A percentile compares a stretch with the other conserved stretches of the same genome.
Evolutionary conservation across 2,329 filamentous ascomycete genomes (phyloP).

Genomic region (Lecanicillium sp.): DNA sequence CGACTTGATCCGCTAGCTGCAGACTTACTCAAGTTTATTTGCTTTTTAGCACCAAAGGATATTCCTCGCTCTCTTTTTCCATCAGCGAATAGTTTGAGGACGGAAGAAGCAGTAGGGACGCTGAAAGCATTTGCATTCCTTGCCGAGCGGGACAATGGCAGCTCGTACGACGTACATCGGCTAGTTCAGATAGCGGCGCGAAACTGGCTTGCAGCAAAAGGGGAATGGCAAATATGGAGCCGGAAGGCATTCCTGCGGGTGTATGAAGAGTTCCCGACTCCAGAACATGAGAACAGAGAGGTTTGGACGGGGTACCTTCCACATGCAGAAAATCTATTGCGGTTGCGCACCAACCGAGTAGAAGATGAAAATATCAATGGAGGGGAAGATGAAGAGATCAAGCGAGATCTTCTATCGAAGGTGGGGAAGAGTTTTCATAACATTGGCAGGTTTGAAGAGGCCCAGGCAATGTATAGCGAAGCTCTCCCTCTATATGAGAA

Average conservation of each 20-base stretch:
- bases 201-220: slow-evolving; percentile 19
- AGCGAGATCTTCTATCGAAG: too few species aligned
- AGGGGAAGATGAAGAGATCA: too few species aligned
- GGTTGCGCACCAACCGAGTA: too few species aligned
- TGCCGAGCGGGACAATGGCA: slow-evolving; percentile 10
- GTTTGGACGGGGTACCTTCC: slow-evolving; percentile 18
- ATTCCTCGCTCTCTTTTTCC: slow-evolving; percentile 21
- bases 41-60: slow-evolving; percentile 19
- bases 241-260: slow-evolving; percentile 7
- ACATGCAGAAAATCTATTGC: slow-evolving; percentile 7
- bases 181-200: slow-evolving; percentile 21
- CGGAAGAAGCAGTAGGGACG: slow-evolving; percentile 16
- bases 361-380: too few species aligned
- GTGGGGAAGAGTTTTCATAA: too few species aligned
- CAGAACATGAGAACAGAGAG: slow-evolving; percentile 11
- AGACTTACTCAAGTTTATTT: slow-evolving; percentile 21
- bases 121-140: slow-evolving; percentile 24
- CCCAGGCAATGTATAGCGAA: too few species aligned
- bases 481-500: not conserved
- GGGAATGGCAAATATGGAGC: slow-evolving; percentile 5
- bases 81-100: slow-evolving; percentile 5
- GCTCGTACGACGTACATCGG: slow-evolving; percentile 22
- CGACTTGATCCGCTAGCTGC: slow-evolving; percentile 16
- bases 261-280: slow-evolving; percentile 10
- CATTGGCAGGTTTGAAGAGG: too few species aligned